These are phyloP conservation scores for Stagonosporopsis tanaceti DNA, from an alignment of 2,329 filamentous ascomycete species.

Conservation along the genomic window DNA sequence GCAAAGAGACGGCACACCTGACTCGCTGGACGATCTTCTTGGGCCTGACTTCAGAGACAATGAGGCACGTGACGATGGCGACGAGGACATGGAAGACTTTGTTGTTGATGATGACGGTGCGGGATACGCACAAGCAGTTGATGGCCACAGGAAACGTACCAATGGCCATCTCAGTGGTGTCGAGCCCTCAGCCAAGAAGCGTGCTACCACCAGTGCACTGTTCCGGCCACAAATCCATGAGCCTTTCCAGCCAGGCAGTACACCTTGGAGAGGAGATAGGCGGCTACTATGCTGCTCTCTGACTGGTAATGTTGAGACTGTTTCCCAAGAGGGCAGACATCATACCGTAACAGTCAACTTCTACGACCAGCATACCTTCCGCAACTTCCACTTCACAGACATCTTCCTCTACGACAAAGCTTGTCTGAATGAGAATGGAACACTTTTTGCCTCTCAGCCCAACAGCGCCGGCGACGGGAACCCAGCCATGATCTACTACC, in stretches of 20 bases:
- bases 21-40: constrained; percentile 85
- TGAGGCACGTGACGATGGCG: constrained; percentile 56
- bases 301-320: constrained; percentile 94
- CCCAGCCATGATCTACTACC: constrained; percentile 89
- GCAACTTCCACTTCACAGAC: constrained; percentile 97
- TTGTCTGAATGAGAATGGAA: constrained; percentile 83
- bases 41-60: constrained; percentile 63
- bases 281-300: constrained; percentile 94
- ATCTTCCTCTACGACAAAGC: constrained; percentile 96
- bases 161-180: constrained; percentile 56
- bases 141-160: constrained; percentile 69
- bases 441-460: constrained; percentile 83
- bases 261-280: constrained; percentile 92
- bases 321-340: constrained; percentile 87
- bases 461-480: constrained; percentile 55
- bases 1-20: constrained; percentile 65
- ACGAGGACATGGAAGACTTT: constrained; percentile 72
- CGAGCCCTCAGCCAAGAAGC: constrained; percentile 59
- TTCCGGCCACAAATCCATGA: constrained; percentile 76
- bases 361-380: constrained; percentile 89
- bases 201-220: constrained; percentile 55
- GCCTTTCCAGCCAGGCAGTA: constrained; percentile 91
- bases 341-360: constrained; percentile 96
- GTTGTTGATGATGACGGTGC: constrained; percentile 95
- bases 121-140: constrained; percentile 75